Base-by-base conservation (phyloP, 2,329 filamentous ascomycete genomes). In the Leptographium wingfieldii region DNA sequence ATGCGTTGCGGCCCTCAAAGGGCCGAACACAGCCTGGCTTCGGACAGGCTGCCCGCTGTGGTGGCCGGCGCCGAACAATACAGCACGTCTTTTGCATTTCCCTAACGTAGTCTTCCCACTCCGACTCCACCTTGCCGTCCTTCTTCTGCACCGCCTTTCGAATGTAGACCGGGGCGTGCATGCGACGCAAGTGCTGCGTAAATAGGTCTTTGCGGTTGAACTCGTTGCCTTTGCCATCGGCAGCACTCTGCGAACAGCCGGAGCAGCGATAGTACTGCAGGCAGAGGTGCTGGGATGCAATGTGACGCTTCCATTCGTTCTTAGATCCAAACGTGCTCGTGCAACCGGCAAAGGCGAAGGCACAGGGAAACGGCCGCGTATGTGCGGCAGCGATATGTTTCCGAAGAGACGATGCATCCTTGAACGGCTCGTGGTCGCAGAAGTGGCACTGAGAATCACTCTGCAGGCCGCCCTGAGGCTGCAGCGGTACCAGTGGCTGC, bases 141-240 rank as follows among this genome's bases (percentile, higher is more conserved):
- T 77, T 77, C 66, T 85, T 83, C 31, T 76, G 73, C 22, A 80
- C 72, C 11, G 80, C 72, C 67, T 82, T 78, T 67, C 83, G 80
- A 67, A 82, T 84, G 67, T 83, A 78, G 51, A 83, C 82, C 0
- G 86, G 85, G 0, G 87, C 85, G 67, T 99, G 94, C 92, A 97
- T 97, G 55, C 92, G 88, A 16, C 92, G 87, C 16, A 95, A 80
- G 68, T 99, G 92, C 69, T 97, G 92, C 0, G 90, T 92, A 71
- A 96, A 99, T 14, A 99, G 81, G 69, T 97, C 92, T 71, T 96
- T 96, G 67, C 92, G 86, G 71, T 96, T 96, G 73, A 96, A 96
- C 70, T 86, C 83, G 60, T 83, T 84, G 4, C 79, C 80, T 63
- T 80, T 83, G 40, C 80, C 80, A 61, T 83, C 80, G 0, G 73